These are phyloP conservation scores for Lunasporangiospora selenospora DNA, from an alignment of 192 early-diverging fungal species.

Conservation along the genomic window DNA sequence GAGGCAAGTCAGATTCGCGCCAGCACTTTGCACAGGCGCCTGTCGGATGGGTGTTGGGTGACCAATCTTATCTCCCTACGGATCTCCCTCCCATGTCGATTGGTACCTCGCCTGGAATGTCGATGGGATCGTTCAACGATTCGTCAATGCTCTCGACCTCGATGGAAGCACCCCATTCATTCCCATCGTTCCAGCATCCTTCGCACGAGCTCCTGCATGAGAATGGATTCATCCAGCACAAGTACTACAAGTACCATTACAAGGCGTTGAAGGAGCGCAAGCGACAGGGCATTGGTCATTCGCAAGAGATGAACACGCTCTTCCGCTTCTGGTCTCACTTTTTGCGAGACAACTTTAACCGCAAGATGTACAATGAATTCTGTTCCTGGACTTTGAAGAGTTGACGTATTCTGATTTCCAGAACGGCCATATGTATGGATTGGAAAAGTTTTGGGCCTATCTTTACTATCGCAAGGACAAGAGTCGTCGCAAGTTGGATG, in stretches of 20 bases:
- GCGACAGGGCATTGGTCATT: slow-evolving; percentile 76
- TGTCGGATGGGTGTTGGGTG: slow-evolving; percentile 75
- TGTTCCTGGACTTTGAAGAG: slow-evolving; percentile 86
- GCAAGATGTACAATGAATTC: slow-evolving; percentile 89
- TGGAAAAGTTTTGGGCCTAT: slow-evolving; percentile 98
- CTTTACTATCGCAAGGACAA: slow-evolving; percentile 90
- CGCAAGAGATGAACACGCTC: slow-evolving; percentile 93
- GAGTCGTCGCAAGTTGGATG: slow-evolving; percentile 63
- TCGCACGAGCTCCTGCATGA: slow-evolving; percentile 89
- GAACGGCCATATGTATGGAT: slow-evolving; percentile 78
- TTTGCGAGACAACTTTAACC: slow-evolving; percentile 90
- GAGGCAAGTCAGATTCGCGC: slow-evolving; percentile 54
- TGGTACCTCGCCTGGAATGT: background rate
- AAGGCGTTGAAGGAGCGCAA: slow-evolving; percentile 91
- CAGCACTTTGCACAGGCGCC: slow-evolving; percentile 65
- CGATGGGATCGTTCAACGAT: slow-evolving; percentile 2
- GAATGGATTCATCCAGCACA: slow-evolving; percentile 93
- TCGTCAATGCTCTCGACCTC: slow-evolving; percentile 27
- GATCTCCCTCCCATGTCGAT: background rate
- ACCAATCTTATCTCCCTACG: slow-evolving; percentile 51
- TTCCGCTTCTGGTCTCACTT: slow-evolving; percentile 96
- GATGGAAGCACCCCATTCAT: slow-evolving; percentile 54
- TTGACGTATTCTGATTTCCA: slow-evolving; percentile 74
- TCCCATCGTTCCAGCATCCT: slow-evolving; percentile 73
- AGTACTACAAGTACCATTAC: slow-evolving; percentile 88